Evolutionary conservation across 441 rosid genomes (phyloP), one percentile per base, ranked within the genome.

Genomic region (Heliophila coronopifolia): DNA sequence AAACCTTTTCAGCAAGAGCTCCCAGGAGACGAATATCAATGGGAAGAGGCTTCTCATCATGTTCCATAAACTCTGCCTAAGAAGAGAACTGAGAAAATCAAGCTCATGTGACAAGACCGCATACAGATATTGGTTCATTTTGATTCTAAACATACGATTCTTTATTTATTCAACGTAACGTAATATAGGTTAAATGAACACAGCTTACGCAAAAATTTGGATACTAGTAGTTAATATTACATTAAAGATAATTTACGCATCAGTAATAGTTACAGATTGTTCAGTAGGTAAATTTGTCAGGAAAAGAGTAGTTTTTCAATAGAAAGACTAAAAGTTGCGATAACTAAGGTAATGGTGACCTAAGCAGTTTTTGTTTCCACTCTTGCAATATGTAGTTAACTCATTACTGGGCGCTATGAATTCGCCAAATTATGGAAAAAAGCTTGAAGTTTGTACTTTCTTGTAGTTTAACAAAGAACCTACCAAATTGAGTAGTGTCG

Each of bases 51-150:
- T 82, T 94, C 73, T 94, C 99, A 58, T 84, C 97, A 68, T 81
- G 98, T 61, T 94, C 99, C 99, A 94, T 94, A 77, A 94, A 90
- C 75, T 94, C 99, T 28, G 99, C 99, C 99, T 94, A 73, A 59
- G 70, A 70, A 42, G 23, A 48, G 35, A 6, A 54, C 5, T 20
- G 34, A 39, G 30, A 25, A 45, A 24, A 32, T 52, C 55, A 65
- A 52, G 44, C 35, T 25, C 37, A 45, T 7, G 55, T 39, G 37
- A 58, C 32, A 39, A 46, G 25, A 28, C 42, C 42, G 52, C 42
- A 15, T 36, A 61, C n/a, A 31, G 30, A 52, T 3, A 14, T 50
- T 37, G 38, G 14, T 37, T 36, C 30, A 43, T 13, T 44, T 41
- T 30, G 13, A 43, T 37, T 43, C 19, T 24, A 50, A 56, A 42